Evolutionary conservation across 176 grass and related monocot species (phyloP), one percentile per base, ranked within the genome.

Genomic region (Aegilops tauschii): DNA sequence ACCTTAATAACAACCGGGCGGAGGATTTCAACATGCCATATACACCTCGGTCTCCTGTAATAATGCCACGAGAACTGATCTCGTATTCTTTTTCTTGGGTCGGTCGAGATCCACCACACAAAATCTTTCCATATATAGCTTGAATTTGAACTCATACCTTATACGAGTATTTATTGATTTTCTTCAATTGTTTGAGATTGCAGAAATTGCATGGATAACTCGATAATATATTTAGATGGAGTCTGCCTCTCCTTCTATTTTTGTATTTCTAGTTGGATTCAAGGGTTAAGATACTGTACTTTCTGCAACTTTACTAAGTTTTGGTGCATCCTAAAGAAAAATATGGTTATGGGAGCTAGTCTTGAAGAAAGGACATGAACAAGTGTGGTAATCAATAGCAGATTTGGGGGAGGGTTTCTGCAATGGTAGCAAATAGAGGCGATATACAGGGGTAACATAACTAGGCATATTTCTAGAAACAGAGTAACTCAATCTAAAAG

Each of bases 391-490:
- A 32, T 32, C 30, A 20, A 29, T 80, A 80, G 78, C 78, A 20
- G 73, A 65, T 54, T 77, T 50, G 65, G 73, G 73, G 29, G 36
- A 77, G 8, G 30, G 28, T 34, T 65, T 50, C 20, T 25, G 16
- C 32, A 27, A 66, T 35, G 18, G 59, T 61, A 76, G 28, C 21
- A 37, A 23, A 27, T 77, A 50, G 42, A 67, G 62, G 29, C 8
- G 35, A 49, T 25, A 76, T 35, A 84, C 27, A 65, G 6, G 58
- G 58, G 18, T 17, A 23, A 17, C 59, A 42, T 80, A 59, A 52
- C 16, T 66, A 77, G n/a, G 59, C 30, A 50, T 77, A 27, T 77
- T 52, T 68, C 44, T 52, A 67, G 40, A 78, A 85, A 78, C 34
- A 78, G 39, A 25, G 8, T 12, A 82, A 65, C 61, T 54, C n/a